phyloP scores from a whole-genome alignment of 257 asterid genomes.

The Solanum appendiculatum region DNA sequence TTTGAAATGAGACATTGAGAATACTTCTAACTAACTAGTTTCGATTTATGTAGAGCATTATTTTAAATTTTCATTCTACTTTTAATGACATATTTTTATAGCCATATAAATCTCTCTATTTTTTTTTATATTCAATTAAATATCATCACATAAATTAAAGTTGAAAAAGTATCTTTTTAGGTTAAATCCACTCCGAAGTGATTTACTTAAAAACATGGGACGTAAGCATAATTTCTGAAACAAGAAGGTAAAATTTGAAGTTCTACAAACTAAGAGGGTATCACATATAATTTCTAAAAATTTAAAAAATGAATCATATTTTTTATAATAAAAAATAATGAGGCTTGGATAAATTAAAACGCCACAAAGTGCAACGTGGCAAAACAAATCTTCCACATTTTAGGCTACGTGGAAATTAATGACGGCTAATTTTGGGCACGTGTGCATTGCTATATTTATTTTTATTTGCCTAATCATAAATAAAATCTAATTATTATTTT shows the following conservation, averaged over 20 bases:
- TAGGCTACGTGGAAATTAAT: not conserved
- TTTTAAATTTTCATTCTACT: no score
- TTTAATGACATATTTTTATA: no score
- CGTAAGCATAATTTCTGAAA: not conserved
- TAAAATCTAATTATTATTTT: not conserved
- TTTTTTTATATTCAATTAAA: not conserved
- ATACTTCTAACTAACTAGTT: no score
- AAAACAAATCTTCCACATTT: not conserved
- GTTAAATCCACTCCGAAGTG: not conserved
- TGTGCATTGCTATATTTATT: not conserved
- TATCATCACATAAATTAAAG: not conserved
- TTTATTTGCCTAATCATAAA: not conserved
- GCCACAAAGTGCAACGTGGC: conserved; percentile 2
- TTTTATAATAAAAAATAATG: not conserved
- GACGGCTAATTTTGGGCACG: not conserved
- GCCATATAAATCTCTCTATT: not conserved
- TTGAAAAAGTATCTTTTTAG: not conserved
- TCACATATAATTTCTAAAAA: not conserved
- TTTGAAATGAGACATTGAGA: not conserved
- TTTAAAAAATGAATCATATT: not conserved
- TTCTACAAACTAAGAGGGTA: not conserved
- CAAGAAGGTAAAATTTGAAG: not conserved
- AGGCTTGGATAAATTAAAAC: not conserved
- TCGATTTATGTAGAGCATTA: no score
- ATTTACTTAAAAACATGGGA: not conserved